Evolutionary conservation across 2,329 filamentous ascomycete species (phyloP), one percentile per base, ranked within the genome.

Genomic region (Aspergillus quadricinctus): DNA sequence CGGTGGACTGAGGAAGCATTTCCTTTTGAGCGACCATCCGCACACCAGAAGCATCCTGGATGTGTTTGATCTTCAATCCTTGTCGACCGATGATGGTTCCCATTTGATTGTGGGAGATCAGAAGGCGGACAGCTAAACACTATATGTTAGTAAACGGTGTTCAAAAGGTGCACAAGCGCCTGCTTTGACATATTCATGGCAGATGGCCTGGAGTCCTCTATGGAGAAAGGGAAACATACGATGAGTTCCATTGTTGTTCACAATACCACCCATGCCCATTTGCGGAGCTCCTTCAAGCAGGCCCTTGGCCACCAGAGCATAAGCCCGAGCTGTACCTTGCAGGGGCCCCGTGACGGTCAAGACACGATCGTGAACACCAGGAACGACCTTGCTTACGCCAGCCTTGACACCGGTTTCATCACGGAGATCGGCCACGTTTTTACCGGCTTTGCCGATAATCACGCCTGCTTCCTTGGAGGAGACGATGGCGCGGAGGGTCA

Each of bases 81-180:
- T 95, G 90, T 64, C 92, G 87, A 68, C 94, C 94, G 72, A 99
- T 99, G 78, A 99, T 97, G 69, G 94, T 99, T 61, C 94, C 94
- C 94, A 99, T 99, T 78, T 99, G 94, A 76, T 97, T 97, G 81
- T 99, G 93, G 35, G 94, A 99, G 76, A 99, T 97, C 73, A 99
- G 88, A 31, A 99, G 87, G 72, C 96, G 96, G 75, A 99, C 90
- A 59, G 94, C 94, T 99, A 65, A 23, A 59, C 23, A 53, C 50
- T 43, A 19, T 9, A 7, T 14, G 50, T 66, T 64, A 66, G 68
- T 53, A 53, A 52, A 37, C 17, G 48, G 53, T 46, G 19, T 27
- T 31, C 28, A 37, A 41, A 50, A 23, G 14, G n/a, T 17, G 25
- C 8, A 14, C 3, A 48, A 27, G 19, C 27, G 11, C 11, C 10